Evolutionary conservation across 495 filamentous ascomycete genomes (phyloP).

Genomic region (Penicillium cosmopolitanum): DNA sequence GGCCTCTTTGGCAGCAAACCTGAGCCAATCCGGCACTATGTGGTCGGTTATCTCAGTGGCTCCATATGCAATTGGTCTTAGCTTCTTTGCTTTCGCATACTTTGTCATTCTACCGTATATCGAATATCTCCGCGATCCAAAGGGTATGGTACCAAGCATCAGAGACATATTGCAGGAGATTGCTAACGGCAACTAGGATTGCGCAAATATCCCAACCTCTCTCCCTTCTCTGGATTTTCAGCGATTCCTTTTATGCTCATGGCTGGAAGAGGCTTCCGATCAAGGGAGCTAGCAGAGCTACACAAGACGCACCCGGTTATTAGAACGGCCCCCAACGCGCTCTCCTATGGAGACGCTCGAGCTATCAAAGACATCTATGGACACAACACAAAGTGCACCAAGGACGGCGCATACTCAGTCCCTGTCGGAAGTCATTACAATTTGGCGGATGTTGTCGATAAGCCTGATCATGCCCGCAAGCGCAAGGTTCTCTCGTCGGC

Average conservation of each 20-base stretch:
- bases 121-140: constrained; percentile 50
- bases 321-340: constrained; percentile 55
- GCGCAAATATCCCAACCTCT: constrained; percentile 53
- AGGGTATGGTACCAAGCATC: constrained; percentile 30
- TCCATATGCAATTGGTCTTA: constrained; percentile 33
- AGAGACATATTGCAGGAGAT: background rate
- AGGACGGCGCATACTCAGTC: constrained; percentile 49
- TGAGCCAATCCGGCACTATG: constrained; percentile 17
- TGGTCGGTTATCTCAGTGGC: constrained; percentile 27
- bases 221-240: constrained; percentile 47
- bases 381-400: constrained; percentile 53
- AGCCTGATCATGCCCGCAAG: constrained; percentile 51
- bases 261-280: constrained; percentile 47
- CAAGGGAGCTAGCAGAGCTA: constrained; percentile 40
- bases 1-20: background rate
- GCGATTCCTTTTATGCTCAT: constrained; percentile 50
- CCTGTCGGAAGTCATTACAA: constrained; percentile 46
- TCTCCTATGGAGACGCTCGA: constrained; percentile 48
- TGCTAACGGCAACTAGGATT: constrained; percentile 35
- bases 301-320: constrained; percentile 52
- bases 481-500: constrained; percentile 55
- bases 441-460: constrained; percentile 53
- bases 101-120: constrained; percentile 45
- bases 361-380: constrained; percentile 63
- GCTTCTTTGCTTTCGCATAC: constrained; percentile 35